These are phyloP conservation scores for Cordyceps javanica DNA, from an alignment of 2,329 filamentous ascomycete genomes.

Conservation along the genomic window DNA sequence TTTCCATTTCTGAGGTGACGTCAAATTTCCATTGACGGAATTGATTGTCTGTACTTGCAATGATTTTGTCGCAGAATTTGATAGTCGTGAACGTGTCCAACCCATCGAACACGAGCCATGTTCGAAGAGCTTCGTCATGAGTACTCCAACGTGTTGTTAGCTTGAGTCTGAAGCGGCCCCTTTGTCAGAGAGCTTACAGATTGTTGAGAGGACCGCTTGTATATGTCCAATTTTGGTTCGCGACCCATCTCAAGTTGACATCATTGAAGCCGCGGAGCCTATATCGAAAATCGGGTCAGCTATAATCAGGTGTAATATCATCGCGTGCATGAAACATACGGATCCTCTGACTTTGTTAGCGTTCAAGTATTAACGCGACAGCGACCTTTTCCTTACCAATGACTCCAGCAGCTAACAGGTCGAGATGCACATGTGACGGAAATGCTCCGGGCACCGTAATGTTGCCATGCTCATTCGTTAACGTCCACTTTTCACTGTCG, in stretches of 20 bases:
- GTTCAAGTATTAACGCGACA: neutral
- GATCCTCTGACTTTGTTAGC: neutral
- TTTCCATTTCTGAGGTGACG: constrained; percentile 38
- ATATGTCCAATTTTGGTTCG: constrained; percentile 51
- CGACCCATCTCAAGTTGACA: constrained; percentile 55
- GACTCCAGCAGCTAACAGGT: constrained; percentile 45
- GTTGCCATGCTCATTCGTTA: constrained; percentile 11
- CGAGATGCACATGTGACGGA: constrained; percentile 54
- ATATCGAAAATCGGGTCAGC: neutral
- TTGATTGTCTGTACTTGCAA: constrained; percentile 55
- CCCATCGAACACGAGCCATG: constrained; percentile 54
- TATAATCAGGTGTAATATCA: no score
- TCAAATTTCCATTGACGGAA: constrained; percentile 58
- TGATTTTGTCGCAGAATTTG: constrained; percentile 44
- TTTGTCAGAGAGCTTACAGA: constrained; percentile 18
- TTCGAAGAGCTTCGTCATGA: constrained; percentile 27
- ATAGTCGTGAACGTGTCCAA: constrained; percentile 56
- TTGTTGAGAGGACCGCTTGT: constrained; percentile 28
- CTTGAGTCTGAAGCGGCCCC: neutral
- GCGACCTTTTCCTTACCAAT: constrained; percentile 37
- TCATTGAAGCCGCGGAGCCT: constrained; percentile 43
- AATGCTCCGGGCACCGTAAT: constrained; percentile 43
- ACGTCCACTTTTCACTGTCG: neutral
- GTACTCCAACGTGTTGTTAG: constrained; percentile 7
- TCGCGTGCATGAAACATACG: neutral